phyloP scores from a whole-genome alignment of 176 grass and related monocot species.

The Stipa capillata region DNA sequence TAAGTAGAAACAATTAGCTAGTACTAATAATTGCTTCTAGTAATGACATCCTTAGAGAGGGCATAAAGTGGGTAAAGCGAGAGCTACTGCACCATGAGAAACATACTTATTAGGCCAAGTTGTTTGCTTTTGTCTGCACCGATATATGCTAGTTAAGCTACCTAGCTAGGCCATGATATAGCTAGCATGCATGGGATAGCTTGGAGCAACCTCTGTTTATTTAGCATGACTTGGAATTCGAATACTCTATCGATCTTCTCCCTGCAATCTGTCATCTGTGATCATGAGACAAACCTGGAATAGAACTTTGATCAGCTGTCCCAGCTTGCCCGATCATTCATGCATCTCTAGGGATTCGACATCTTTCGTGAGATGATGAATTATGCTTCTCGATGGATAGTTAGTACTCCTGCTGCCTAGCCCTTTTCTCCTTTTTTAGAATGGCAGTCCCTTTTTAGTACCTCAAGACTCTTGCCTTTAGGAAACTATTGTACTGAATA shows the following conservation, averaged over 20 bases:
- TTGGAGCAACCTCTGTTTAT: background rate
- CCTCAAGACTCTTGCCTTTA: background rate
- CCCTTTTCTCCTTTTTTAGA: constrained; percentile 20
- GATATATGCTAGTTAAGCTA: background rate
- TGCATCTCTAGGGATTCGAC: constrained; percentile 27
- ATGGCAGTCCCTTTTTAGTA: constrained; percentile 17
- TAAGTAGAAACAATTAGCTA: no score
- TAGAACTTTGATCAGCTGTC: constrained; percentile 30
- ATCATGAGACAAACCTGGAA: constrained; percentile 20
- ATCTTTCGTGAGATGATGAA: constrained; percentile 16
- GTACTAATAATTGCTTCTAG: no score
- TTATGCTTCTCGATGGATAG: background rate
- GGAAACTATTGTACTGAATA: background rate
- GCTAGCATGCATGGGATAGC: background rate
- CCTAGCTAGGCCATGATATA: background rate
- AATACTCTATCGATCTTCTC: no score
- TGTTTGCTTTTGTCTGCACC: background rate
- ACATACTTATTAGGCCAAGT: background rate
- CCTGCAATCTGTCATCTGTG: background rate
- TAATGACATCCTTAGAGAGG: no score
- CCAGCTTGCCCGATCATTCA: constrained; percentile 1
- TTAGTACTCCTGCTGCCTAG: constrained; percentile 11
- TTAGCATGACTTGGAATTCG: background rate
- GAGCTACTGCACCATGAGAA: background rate
- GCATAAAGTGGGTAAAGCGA: background rate